These are phyloP conservation scores for Urochloa ruziziensis DNA, from an alignment of 176 grass and related monocot genomes.

Conservation along the genomic window DNA sequence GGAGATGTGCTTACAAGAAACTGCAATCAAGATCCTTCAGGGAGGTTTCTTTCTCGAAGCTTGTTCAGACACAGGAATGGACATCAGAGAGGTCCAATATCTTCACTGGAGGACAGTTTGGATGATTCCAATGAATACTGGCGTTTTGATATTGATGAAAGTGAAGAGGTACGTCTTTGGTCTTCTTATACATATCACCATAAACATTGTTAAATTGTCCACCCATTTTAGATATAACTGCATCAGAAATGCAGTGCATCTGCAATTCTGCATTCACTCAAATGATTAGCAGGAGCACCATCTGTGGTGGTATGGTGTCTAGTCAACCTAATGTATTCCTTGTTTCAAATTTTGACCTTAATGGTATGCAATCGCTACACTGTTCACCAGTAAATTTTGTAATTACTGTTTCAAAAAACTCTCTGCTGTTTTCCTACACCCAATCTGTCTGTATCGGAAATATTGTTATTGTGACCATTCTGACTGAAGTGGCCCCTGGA, in stretches of 20 bases:
- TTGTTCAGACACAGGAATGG: conserved; percentile 20
- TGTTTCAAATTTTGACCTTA: not conserved
- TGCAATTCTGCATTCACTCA: not conserved
- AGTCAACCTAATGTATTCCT: not conserved
- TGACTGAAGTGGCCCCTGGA: not conserved
- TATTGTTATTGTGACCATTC: not conserved
- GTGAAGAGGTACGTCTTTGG: conserved; percentile 51
- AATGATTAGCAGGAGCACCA: not conserved
- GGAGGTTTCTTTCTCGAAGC: conserved; percentile 18
- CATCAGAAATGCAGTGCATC: not conserved
- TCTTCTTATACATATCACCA: conserved; percentile 17
- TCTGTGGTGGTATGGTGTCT: not conserved
- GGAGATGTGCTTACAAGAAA: not conserved
- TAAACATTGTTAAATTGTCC: not conserved
- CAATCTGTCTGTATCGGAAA: not conserved
- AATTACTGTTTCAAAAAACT: not conserved
- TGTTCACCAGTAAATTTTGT: not conserved
- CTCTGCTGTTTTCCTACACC: not conserved
- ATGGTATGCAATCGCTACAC: not conserved
- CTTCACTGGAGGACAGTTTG: conserved; percentile 26
- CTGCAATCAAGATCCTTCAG: not conserved
- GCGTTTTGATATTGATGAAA: conserved; percentile 44
- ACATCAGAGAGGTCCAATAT: not conserved
- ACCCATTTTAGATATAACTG: not conserved
- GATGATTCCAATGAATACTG: conserved; percentile 37